A percentile compares a stretch with the other conserved stretches of the same genome.
Conservation (phyloP, 306 rosid species). For the Castanea sativa region DNA sequence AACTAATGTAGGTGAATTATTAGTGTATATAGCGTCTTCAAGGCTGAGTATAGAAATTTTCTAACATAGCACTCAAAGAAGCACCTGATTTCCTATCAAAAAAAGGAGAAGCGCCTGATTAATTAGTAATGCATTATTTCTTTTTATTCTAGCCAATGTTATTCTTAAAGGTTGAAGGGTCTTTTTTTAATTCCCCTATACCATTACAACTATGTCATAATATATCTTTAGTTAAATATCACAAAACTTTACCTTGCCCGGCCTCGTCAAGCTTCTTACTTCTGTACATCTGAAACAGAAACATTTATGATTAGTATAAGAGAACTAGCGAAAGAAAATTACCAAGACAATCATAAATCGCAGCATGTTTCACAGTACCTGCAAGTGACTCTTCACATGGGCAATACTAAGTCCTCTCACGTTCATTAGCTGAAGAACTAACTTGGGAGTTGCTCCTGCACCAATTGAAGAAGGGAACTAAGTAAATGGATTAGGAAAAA, state of each 20-base stretch:
- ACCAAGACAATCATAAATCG: not conserved
- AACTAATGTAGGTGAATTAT: too few relatives aligned
- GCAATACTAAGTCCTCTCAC: conserved; percentile 90
- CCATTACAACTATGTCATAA: not conserved
- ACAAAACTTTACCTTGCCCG: conserved; percentile 66
- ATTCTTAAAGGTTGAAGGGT: too few relatives aligned
- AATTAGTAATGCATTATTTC: too few relatives aligned
- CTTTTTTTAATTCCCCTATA: not conserved
- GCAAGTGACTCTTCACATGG: conserved; percentile 95
- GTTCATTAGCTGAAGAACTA: conserved; percentile 85
- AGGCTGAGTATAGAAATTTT: too few relatives aligned
- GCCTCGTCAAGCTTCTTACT: conserved; percentile 85
- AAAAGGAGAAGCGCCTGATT: too few relatives aligned
- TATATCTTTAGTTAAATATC: not conserved
- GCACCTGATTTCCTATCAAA: too few relatives aligned
- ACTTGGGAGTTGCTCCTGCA: conserved; percentile 90
- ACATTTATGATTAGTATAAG: not conserved
- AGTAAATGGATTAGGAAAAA: not conserved
- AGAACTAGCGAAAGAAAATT: not conserved
- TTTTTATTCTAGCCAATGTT: too few relatives aligned
- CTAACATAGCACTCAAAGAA: too few relatives aligned
- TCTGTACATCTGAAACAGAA: conserved; percentile 70
- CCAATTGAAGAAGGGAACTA: not conserved
- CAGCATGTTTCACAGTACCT: conserved; percentile 35
- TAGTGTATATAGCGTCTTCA: too few relatives aligned